Percentiles rank a stretch among this genome's conserved stretches.
These are phyloP conservation scores for Cercospora zeae-maydis DNA, from an alignment of 2,329 filamentous ascomycete species.

Conservation along the genomic window DNA sequence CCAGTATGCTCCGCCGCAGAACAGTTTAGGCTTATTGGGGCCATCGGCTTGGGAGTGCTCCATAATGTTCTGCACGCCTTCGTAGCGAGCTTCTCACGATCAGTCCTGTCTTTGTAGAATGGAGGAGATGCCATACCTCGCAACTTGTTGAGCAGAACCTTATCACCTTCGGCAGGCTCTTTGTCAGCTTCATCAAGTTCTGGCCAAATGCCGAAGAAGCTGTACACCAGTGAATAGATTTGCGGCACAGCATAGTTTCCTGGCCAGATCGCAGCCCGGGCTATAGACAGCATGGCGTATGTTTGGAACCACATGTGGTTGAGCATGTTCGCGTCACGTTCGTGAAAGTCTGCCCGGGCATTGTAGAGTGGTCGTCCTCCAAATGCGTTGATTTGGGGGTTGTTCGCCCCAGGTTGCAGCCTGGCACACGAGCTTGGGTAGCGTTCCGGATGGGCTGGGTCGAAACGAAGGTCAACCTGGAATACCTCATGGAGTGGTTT, in stretches of 20 bases:
- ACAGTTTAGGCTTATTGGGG: background rate
- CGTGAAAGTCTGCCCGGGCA: background rate
- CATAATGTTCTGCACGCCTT: background rate
- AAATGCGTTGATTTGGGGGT: background rate
- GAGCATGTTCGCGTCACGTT: background rate
- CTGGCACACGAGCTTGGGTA: background rate
- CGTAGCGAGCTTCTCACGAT: background rate
- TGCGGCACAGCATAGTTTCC: background rate
- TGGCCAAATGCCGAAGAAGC: background rate
- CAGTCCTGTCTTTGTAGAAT: background rate
- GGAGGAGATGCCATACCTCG: background rate
- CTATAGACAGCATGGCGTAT: background rate
- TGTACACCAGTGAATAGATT: background rate
- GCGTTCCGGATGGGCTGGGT: background rate
- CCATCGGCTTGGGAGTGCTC: background rate
- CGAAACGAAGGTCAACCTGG: background rate
- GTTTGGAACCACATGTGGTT: background rate
- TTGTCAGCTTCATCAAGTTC: background rate
- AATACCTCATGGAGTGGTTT: background rate
- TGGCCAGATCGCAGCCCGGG: background rate
- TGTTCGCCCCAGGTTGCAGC: no score
- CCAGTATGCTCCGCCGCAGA: background rate
- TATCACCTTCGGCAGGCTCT: background rate
- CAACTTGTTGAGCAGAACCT: background rate
- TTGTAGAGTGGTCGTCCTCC: background rate